Base-by-base conservation (phyloP, 176 grass and related monocot genomes). In the Oryza glaberrima region DNA sequence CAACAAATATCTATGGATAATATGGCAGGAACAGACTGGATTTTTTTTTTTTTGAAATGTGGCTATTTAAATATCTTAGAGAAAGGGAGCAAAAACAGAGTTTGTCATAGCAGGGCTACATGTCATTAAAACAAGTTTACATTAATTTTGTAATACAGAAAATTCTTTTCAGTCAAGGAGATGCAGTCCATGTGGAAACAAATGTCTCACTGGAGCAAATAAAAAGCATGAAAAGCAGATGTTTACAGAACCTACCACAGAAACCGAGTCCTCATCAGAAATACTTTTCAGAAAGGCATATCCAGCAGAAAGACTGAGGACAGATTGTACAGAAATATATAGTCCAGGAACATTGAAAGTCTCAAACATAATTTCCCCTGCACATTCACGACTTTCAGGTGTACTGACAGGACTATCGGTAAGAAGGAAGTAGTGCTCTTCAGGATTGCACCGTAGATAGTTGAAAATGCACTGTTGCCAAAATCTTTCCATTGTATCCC, bases 361-460 rank as follows among this genome's bases (percentile, higher is more conserved):
- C 83, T 98, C 96, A 72, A 98, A 98, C 96, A 98, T 98, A 65
- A 98, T 98, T 90, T 98, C 96, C 46, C 96, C 96, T 19, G 83
- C 79, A 85, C 91, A 98, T 86, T 98, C 96, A 81, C 96, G 91
- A 90, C 94, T 93, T 93, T 98, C 96, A 71, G 96, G 96, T 47
- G 93, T 77, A 67, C 85, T 90, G 38, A 88, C 88, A 46, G 96
- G 96, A 66, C 96, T 98, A 76, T 98, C 93, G 0, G 96, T 95
- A 64, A 98, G 84, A 84, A 98, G 88, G 61, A 98, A 98, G 81
- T 95, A 98, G 26, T 98, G 96, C 30, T 98, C 96, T 81, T 98
- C 89, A 8, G 96, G 96, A 88, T 95, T 94, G 69, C 96, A 96
- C 15, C 86, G 88, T 43, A 98, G 79, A 87, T 98, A 98, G 67